Evolutionary conservation across 2,329 filamentous ascomycete genomes (phyloP), one percentile per base, ranked within the genome.

Genomic region (Verticillium nubilum): DNA sequence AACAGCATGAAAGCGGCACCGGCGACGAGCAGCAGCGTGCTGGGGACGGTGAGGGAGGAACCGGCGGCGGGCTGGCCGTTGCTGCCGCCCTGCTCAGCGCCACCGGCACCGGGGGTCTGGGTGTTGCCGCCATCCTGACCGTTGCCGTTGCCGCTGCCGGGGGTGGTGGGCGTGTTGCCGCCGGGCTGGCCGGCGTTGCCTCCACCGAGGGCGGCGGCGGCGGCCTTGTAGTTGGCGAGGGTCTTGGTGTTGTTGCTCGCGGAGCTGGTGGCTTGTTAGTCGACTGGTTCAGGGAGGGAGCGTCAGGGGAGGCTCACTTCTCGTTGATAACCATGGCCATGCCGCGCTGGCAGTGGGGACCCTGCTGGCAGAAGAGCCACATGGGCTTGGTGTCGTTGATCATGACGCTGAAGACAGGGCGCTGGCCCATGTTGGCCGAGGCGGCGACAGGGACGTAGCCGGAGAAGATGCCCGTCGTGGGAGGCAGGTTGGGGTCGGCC

Each of bases 321-420:
- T 85, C 85, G 74, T 93, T 92, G 70, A 92, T 86, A 31, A 90
- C 88, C 77, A 90, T 88, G 60, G 83, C 81, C 88, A 92, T 92
- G 62, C 89, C 89, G 54, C 71, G 76, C 73, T 92, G 84, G 74
- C 90, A 95, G 76, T 95, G 91, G 68, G 80, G 84, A 53, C 72
- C 86, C 73, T 92, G 87, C 29, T 85, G 86, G 76, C 90, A 94
- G 80, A 89, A 94, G 64, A 90, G 76, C 90, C 91, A 95, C 64
- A 93, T 79, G 29, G 91, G 90, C 59, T 81, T 87, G 52, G 81
- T 84, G 72, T 86, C 80, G 68, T 86, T 87, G 72, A 95, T 77
- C 71, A 80, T 81, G 68, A 94, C 78, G 60, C 87, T 91, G 75
- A 87, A 95, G 58, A 87, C 87, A 28, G 89, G 84, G 61, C 86